Evolutionary conservation across 441 rosid genomes (phyloP).

Genomic region (Pelargonium cotyledonis): DNA sequence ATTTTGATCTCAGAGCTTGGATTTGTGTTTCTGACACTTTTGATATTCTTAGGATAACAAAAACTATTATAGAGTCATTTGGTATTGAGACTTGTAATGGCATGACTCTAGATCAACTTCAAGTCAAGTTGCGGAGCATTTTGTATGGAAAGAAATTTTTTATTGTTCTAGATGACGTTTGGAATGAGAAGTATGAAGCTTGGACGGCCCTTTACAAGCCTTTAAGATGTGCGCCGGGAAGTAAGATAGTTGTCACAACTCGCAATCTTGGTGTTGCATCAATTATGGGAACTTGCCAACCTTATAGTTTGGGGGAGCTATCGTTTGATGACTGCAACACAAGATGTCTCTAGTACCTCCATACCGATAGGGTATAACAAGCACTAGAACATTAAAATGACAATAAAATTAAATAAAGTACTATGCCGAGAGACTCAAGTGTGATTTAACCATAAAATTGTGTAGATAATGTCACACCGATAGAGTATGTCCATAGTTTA

Average conservation of each 20-base stretch:
- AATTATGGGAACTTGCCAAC: neutral
- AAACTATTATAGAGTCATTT: neutral
- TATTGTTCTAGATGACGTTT: conserved; percentile 15
- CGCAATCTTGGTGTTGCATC: conserved; percentile 1
- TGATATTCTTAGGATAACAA: neutral
- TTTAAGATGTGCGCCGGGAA: neutral
- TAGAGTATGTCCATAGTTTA: too few species aligned
- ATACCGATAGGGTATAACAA: too few species aligned
- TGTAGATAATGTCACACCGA: too few species aligned
- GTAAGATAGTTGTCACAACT: conserved; percentile 18
- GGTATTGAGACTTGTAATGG: neutral
- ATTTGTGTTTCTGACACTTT: conserved; percentile 14
- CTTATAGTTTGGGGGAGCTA: neutral
- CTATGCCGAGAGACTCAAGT: too few species aligned
- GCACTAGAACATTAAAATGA: too few species aligned
- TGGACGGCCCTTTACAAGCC: neutral
- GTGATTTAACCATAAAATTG: too few species aligned
- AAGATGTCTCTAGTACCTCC: too few species aligned
- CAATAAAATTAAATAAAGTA: too few species aligned
- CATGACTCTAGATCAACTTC: neutral
- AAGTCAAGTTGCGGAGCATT: neutral
- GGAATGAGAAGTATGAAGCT: neutral
- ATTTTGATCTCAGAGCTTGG: conserved; percentile 11
- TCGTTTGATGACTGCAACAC: neutral
- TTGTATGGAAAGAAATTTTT: neutral